phyloP scores from a whole-genome alignment of 345 rosid species.

The Aquilaria yunnanensis region DNA sequence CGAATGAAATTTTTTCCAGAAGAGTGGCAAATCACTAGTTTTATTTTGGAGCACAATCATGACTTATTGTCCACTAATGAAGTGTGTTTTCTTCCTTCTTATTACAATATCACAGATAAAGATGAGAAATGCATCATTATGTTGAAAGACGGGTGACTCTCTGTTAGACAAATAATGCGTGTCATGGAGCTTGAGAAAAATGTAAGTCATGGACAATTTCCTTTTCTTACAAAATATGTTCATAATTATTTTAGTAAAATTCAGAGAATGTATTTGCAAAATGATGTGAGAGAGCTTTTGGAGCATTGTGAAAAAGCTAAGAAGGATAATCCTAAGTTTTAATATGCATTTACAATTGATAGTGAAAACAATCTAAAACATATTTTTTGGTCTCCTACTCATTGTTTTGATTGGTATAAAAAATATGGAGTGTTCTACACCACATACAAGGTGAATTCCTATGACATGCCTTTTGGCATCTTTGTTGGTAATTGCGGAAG shows the following conservation, averaged over 20 bases:
- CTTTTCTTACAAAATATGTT: not conserved
- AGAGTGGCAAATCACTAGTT: constrained; percentile 1
- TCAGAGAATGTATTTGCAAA: no score
- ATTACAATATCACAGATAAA: not conserved
- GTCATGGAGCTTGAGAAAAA: constrained; percentile 3
- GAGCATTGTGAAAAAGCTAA: no score
- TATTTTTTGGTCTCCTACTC: no score
- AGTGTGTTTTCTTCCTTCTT: not conserved
- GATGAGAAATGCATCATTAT: not conserved
- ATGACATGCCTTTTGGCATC: not conserved
- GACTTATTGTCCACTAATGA: not conserved
- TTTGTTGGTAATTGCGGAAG: not conserved
- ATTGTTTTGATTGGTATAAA: no score
- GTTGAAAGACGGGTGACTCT: not conserved
- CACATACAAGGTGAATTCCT: not conserved
- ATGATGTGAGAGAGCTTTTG: no score
- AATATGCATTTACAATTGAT: not conserved
- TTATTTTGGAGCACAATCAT: constrained; percentile 2
- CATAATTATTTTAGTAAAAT: not conserved
- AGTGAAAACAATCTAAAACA: no score
- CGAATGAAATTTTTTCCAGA: constrained; percentile 1
- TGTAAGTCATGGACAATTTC: not conserved
- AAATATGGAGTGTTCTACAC: not conserved
- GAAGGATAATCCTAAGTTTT: not conserved
- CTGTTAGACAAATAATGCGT: not conserved